These are phyloP conservation scores for Kwoniella europaea DNA, from an alignment of 768 basidiomycete genomes.

Conservation along the genomic window DNA sequence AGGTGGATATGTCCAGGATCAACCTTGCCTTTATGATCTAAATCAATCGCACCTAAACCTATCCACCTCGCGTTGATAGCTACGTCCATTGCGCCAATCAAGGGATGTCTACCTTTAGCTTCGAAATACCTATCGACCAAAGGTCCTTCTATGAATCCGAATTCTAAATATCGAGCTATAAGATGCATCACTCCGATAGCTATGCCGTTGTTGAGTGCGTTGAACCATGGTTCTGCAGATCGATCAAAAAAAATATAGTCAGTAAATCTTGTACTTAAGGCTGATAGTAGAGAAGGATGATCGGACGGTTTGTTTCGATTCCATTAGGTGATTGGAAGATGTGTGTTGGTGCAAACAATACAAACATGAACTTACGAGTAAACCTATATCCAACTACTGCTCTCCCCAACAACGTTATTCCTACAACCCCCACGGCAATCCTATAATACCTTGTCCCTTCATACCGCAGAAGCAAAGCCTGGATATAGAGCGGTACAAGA, in stretches of 20 bases:
- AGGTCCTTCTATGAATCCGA: conserved; percentile 32
- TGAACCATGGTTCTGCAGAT: conserved; percentile 29
- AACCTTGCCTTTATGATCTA: conserved; percentile 20
- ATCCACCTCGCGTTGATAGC: conserved; percentile 40
- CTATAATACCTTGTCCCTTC: conserved; percentile 20
- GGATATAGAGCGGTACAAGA: conserved; percentile 30
- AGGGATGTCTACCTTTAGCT: conserved; percentile 21
- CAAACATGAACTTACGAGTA: conserved; percentile 24
- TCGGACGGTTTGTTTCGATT: neutral
- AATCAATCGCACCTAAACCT: conserved; percentile 31
- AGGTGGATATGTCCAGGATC: conserved; percentile 2
- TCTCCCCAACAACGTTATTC: conserved; percentile 12
- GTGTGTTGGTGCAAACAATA: neutral
- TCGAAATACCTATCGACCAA: conserved; percentile 38
- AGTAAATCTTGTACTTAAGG: neutral
- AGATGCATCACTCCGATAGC: conserved; percentile 38
- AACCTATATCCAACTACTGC: conserved; percentile 30
- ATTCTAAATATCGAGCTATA: conserved; percentile 40
- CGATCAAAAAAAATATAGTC: neutral
- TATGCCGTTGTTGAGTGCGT: conserved; percentile 43
- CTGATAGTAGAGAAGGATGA: neutral
- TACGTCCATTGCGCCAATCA: conserved; percentile 37
- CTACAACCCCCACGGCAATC: conserved; percentile 22
- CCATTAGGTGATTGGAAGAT: neutral
- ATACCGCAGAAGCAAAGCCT: conserved; percentile 36